Evolutionary conservation across 331 rosid genomes (phyloP), one percentile per base, ranked within the genome.

Genomic region (Phaseolus coccineus): DNA sequence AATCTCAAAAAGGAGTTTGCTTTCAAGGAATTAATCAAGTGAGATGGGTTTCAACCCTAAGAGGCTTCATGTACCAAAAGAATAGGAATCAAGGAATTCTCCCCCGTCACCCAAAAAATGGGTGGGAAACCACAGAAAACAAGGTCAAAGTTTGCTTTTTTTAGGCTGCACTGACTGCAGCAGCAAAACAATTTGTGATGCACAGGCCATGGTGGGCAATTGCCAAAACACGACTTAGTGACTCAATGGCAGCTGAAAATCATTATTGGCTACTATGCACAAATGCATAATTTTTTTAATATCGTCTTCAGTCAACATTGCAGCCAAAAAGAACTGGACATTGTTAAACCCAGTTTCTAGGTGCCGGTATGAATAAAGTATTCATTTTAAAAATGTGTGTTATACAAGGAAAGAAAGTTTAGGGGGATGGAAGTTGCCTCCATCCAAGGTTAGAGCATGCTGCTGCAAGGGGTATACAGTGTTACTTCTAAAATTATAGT

Each of bases 371-470:
- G 25, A 78, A 57, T 1, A 37, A 37, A 10, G 27, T 8, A 22
- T 55, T 10, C 25, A 30, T 69, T 40, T 78, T 57, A 30, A 39
- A 31, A 8, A 22, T 51, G 28, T 13, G 9, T 61, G 5, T 13
- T 24, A 2, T 42, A 10, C 10, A 4, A 30, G 53, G 76, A 31
- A 39, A 24, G 57, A 40, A 40, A 25, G 73, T 63, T 47, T 62
- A 16, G 19, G 76, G 35, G 76, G 65, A 27, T 5, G 48, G 58
- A 56, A 55, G 31, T 61, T 71, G 73, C 37, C n/a, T 53, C 71
- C 39, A 31, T 69, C 22, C 59, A 44, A 47, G 53, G 53, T 35
- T 4, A 46, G 71, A 61, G 71, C 25, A 59, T 24, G 8, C 47
- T 50, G 19, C 68, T 63, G 64, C 65, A 4, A 31, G 35, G 42